phyloP scores from a whole-genome alignment of 257 asterid genomes.

The Datura wrightii region DNA sequence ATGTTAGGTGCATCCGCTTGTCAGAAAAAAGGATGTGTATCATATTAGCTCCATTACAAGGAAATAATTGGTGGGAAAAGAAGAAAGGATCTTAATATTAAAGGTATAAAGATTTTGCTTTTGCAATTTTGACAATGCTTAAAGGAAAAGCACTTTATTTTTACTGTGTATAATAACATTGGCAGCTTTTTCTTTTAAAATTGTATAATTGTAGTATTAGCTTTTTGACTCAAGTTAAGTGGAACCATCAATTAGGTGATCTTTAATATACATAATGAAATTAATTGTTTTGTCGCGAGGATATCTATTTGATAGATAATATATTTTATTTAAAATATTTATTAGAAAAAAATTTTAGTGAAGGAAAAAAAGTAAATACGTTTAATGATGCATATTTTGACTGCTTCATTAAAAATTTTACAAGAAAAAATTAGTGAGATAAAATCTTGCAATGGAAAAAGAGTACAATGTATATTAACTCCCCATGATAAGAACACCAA shows the following conservation, averaged over 20 bases:
- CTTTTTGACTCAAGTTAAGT: background rate
- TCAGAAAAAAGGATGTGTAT: background rate
- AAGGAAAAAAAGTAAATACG: too few relatives aligned
- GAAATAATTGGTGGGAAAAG: conserved; percentile 23
- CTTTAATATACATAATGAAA: background rate
- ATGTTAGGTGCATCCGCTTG: background rate
- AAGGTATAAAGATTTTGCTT: conserved; percentile 15
- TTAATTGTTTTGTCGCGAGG: too few relatives aligned
- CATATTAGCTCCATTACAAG: background rate
- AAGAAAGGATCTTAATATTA: background rate
- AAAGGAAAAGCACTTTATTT: background rate
- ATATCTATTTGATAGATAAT: too few relatives aligned
- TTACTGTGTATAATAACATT: background rate
- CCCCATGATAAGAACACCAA: too few relatives aligned
- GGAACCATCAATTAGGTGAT: background rate
- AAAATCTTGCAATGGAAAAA: too few relatives aligned
- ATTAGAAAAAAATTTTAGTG: too few relatives aligned
- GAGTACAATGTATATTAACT: too few relatives aligned
- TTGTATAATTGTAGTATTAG: background rate
- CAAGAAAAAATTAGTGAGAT: too few relatives aligned
- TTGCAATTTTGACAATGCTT: conserved; percentile 8
- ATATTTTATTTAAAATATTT: too few relatives aligned
- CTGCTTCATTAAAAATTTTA: too few relatives aligned
- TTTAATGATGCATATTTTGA: too few relatives aligned
- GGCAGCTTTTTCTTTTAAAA: background rate